Base-by-base conservation (phyloP, 192 early-diverging fungal species). In the Rhizophagus sp. region DNA sequence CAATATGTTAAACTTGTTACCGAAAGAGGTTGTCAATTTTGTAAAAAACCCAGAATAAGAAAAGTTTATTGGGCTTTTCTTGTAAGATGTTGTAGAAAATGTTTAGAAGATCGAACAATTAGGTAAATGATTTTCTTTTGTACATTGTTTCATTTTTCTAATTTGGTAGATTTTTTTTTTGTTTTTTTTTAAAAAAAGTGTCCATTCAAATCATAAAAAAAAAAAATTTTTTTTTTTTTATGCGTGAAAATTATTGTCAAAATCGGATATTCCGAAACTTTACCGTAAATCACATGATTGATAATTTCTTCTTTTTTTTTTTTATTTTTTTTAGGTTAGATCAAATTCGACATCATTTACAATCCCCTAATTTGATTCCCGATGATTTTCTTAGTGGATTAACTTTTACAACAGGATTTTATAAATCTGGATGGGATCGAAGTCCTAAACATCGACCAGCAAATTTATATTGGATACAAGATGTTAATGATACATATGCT, bases 61-160 rank as follows among this genome's bases (percentile, higher is more conserved):
- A 75, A 75, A 62, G 57, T 79, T 70, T 69, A 69, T 57, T 79
- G 77, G 77, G 66, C 77, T 34, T 79, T 79, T 61, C 41, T n/a
- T 24, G 65, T 69, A 22, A 24, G 77, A 61, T 52, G 62, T 69
- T 79, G 77, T 61, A 47, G 52, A 49, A 12, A 19, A 24, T 79
- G 77, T 69, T 34, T 79, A 25, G 67, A 69, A 27, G 49, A 69
- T 12, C 30, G 77, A 70, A 79, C 77, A 19, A 50, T 79, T 19
- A 79, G 76, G 76, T 78, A 68, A 25, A 36, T 36, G 3, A 36
- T 36, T 5, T 17, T 30, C 30, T 19, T 34, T 11, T 30, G 3
- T 66, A 0, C 17, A 22, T 62, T 17, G 24, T 22, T 62, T 62
- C 24, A 33, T 30, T 15, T 66, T 34, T 15, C 27, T 34, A 67